A percentile compares a stretch with the other conserved stretches of the same genome.
These are phyloP conservation scores for Penicillium brevicompactum DNA, from an alignment of 2,329 filamentous ascomycete species.

Conservation along the genomic window DNA sequence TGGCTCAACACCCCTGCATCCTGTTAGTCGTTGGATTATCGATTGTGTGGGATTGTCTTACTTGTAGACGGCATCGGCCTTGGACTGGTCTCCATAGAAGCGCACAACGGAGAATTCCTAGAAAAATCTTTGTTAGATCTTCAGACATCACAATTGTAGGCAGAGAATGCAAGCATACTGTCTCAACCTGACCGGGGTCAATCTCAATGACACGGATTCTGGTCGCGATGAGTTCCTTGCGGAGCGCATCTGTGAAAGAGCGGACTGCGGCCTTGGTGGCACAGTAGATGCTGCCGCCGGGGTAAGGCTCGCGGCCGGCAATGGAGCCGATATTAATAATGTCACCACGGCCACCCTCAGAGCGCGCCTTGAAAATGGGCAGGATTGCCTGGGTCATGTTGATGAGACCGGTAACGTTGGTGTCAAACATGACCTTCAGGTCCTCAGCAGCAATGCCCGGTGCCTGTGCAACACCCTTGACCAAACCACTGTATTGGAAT, in stretches of 20 bases:
- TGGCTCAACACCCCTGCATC: slow-evolving; percentile 72
- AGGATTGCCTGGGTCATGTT: slow-evolving; percentile 94
- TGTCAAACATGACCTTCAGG: slow-evolving; percentile 83
- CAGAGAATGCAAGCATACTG: slow-evolving; percentile 50
- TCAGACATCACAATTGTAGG: neutral
- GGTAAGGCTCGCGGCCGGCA: slow-evolving; percentile 84
- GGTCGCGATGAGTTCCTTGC: slow-evolving; percentile 79
- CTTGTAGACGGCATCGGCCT: slow-evolving; percentile 89
- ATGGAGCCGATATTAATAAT: slow-evolving; percentile 96
- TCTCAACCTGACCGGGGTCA: slow-evolving; percentile 92
- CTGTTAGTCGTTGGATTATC: neutral
- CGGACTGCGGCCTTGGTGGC: slow-evolving; percentile 88
- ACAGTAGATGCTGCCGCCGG: slow-evolving; percentile 88
- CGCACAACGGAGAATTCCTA: slow-evolving; percentile 85
- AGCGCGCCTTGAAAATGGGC: slow-evolving; percentile 72
- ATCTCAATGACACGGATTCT: slow-evolving; percentile 83
- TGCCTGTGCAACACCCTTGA: slow-evolving; percentile 83
- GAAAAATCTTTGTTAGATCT: slow-evolving; percentile 1
- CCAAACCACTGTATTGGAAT: slow-evolving; percentile 66
- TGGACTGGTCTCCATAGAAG: slow-evolving; percentile 84
- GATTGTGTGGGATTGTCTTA: slow-evolving; percentile 44
- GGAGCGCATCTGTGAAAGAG: slow-evolving; percentile 78
- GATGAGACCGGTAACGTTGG: slow-evolving; percentile 93
- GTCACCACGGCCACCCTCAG: slow-evolving; percentile 77
- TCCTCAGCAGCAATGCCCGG: slow-evolving; percentile 81